Conservation (phyloP, 352 stramenopile genomes). For the Pythium brachiatum region DNA sequence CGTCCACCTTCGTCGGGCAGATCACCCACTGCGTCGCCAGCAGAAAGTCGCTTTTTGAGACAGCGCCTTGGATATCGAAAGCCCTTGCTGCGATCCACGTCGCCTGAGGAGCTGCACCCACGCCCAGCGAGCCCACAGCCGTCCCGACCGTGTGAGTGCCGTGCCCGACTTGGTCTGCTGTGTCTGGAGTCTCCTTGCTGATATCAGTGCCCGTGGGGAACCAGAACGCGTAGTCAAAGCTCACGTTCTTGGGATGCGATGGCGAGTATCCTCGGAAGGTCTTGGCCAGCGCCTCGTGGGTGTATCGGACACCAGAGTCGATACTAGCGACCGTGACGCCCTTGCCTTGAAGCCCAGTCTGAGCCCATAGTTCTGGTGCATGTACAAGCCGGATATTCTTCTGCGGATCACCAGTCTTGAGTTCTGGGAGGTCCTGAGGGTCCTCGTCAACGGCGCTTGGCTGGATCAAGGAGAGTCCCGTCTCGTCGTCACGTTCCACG, state of each 20-base stretch:
- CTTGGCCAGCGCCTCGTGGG: conserved; percentile 45
- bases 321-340: conserved; percentile 64
- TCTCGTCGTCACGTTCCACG: conserved; percentile 38
- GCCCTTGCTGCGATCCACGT: conserved; percentile 70
- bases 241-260: conserved; percentile 24
- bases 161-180: conserved; percentile 64
- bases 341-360: conserved; percentile 27
- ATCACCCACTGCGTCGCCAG: conserved; percentile 63
- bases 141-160: conserved; percentile 71
- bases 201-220: conserved; percentile 48
- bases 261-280: conserved; percentile 32
- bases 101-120: conserved; percentile 55
- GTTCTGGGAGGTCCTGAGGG: background rate
- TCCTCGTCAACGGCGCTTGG: conserved; percentile 10
- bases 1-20: conserved; percentile 56
- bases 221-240: conserved; percentile 75
- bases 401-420: conserved; percentile 17
- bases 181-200: conserved; percentile 58
- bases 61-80: conserved; percentile 58
- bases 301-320: conserved; percentile 71
- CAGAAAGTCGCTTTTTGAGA: conserved; percentile 70
- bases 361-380: conserved; percentile 47
- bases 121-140: conserved; percentile 42
- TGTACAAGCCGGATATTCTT: conserved; percentile 51
- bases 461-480: conserved; percentile 16